Percentiles rank a stretch among this genome's conserved stretches.
Evolutionary conservation across 129 eudicot species (phyloP).

Genomic region (Helianthus tuberosus): DNA sequence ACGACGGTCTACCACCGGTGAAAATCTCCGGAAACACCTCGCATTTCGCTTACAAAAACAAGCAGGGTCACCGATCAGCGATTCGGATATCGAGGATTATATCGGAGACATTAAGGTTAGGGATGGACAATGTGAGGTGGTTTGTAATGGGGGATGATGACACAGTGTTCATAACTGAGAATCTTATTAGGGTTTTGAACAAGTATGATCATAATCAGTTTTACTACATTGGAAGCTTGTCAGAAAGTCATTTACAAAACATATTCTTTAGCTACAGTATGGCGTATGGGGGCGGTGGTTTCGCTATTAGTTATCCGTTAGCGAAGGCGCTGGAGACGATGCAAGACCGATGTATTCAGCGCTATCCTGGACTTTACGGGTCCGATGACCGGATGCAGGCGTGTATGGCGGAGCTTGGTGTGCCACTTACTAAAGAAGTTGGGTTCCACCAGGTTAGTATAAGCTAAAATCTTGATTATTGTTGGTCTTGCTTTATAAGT

Average conservation of each 20-base stretch:
- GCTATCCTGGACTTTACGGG: slow-evolving; percentile 89
- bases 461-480: background rate
- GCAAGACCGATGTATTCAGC: slow-evolving; percentile 86
- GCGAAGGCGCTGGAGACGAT: slow-evolving; percentile 80
- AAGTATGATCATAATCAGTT: slow-evolving; percentile 89
- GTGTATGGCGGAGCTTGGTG: slow-evolving; percentile 99
- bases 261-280: slow-evolving; percentile 78
- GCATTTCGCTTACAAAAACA: slow-evolving; percentile 63
- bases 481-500: background rate
- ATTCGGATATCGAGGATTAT: slow-evolving; percentile 88
- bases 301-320: slow-evolving; percentile 89
- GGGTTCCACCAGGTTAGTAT: slow-evolving; percentile 92
- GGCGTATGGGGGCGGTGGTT: slow-evolving; percentile 99
- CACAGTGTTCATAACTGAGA: slow-evolving; percentile 83
- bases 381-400: slow-evolving; percentile 98
- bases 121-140: slow-evolving; percentile 78
- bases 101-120: slow-evolving; percentile 71
- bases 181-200: slow-evolving; percentile 74
- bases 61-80: slow-evolving; percentile 91
- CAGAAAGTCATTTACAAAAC: slow-evolving; percentile 93
- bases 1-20: slow-evolving; percentile 60
- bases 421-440: slow-evolving; percentile 90
- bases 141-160: slow-evolving; percentile 98
- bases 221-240: slow-evolving; percentile 83
- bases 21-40: slow-evolving; percentile 76